These are phyloP conservation scores for Penicillium goetzii DNA, from an alignment of 495 filamentous ascomycete genomes.

Conservation along the genomic window DNA sequence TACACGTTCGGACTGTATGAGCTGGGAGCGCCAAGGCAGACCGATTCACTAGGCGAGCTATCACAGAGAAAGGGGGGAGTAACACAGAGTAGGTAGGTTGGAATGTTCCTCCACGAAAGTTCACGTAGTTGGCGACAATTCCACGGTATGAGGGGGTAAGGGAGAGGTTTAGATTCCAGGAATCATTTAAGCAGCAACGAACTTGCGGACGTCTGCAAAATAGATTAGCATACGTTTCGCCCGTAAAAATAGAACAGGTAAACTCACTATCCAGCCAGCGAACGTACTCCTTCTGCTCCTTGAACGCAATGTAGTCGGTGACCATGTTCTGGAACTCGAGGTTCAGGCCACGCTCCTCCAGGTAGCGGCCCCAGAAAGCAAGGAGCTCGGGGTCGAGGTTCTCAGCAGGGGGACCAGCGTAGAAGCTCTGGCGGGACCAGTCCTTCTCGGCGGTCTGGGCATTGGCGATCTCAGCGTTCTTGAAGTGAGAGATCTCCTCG, in stretches of 20 bases:
- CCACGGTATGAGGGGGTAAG: not conserved
- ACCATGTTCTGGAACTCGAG: conserved; percentile 85
- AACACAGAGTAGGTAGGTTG: conserved; percentile 1
- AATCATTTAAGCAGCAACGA: conserved; percentile 66
- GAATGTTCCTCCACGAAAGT: not conserved
- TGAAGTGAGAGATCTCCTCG: conserved; percentile 89
- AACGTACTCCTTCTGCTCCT: conserved; percentile 98
- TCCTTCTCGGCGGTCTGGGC: conserved; percentile 68
- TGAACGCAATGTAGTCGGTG: conserved; percentile 95
- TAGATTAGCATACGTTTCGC: conserved; percentile 21
- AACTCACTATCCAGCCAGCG: conserved; percentile 80
- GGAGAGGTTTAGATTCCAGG: not conserved
- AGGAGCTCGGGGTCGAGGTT: conserved; percentile 97
- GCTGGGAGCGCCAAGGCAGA: conserved; percentile 6
- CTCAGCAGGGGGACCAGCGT: conserved; percentile 89
- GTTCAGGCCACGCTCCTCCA: conserved; percentile 93
- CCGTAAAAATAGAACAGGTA: not conserved
- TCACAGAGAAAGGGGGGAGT: conserved; percentile 19
- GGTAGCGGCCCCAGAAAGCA: conserved; percentile 85
- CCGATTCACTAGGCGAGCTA: conserved; percentile 13
- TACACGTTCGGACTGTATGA: conserved; percentile 17
- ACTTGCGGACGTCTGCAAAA: conserved; percentile 66
- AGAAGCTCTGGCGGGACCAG: conserved; percentile 72
- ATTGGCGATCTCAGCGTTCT: conserved; percentile 69
- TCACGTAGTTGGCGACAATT: not conserved